Conservation (phyloP, 2,329 filamentous ascomycete genomes). For the Exophiala viscosa region DNA sequence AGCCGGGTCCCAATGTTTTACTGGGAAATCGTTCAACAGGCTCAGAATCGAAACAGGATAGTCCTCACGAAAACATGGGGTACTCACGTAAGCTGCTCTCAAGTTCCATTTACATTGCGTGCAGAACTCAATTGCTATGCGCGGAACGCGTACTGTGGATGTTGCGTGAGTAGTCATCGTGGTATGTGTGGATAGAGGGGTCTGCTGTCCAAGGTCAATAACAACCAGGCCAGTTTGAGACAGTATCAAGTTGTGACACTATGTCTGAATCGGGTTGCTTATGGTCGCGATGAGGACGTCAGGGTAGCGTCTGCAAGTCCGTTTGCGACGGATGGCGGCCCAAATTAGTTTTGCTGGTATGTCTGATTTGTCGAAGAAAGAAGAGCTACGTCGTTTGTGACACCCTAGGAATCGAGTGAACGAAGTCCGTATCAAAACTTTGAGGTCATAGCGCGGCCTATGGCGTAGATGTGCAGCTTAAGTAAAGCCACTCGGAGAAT, state of each 20-base stretch:
- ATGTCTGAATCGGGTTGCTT: neutral
- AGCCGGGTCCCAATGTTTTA: no score
- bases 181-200: neutral
- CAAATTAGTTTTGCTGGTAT: no score
- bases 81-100: constrained; percentile 75
- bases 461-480: neutral
- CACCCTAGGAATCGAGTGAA: no score
- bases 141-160: constrained; percentile 52
- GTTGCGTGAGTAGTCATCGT: constrained; percentile 9
- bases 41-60: no score
- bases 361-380: no score
- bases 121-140: constrained; percentile 85
- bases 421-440: neutral
- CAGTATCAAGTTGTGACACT: neutral
- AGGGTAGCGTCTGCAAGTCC: no score
- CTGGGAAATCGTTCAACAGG: no score
- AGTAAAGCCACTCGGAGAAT: constrained; percentile 1
- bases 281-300: no score
- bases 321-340: no score
- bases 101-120: constrained; percentile 94
- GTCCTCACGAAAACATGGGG: neutral
- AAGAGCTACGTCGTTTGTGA: no score
- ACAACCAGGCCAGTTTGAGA: neutral
- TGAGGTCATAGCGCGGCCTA: neutral
- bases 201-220: neutral